Evolutionary conservation across 1,284 basidiomycete species (phyloP).

Genomic region (Rhodotorula sp.): DNA sequence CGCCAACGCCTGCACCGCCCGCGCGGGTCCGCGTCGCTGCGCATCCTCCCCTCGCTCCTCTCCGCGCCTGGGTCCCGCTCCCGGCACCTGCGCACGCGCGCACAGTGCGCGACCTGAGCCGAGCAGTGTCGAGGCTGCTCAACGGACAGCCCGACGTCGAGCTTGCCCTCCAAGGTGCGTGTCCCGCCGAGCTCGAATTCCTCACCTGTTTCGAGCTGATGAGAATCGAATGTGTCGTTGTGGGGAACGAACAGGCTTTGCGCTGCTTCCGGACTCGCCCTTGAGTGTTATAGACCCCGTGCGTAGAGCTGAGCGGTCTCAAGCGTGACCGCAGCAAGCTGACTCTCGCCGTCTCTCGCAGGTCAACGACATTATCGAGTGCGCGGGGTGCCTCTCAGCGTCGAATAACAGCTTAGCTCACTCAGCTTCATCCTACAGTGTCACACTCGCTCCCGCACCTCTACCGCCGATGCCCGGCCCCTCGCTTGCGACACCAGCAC

Average conservation of each 20-base stretch:
- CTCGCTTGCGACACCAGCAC: not conserved
- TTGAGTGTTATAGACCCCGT: slow-evolving; percentile 30
- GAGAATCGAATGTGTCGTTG: too few relatives aligned
- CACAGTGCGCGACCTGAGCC: slow-evolving; percentile 1
- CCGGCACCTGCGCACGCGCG: not conserved
- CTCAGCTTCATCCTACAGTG: slow-evolving; percentile 4
- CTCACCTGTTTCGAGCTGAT: not conserved
- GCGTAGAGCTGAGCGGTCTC: not conserved
- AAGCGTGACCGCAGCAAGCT: not conserved
- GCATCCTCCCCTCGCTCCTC: slow-evolving; percentile 21
- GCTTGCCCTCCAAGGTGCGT: slow-evolving; percentile 28
- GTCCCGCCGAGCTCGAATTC: too few relatives aligned
- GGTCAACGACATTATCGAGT: slow-evolving; percentile 39
- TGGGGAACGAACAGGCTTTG: slow-evolving; percentile 16
- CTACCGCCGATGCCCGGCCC: not conserved
- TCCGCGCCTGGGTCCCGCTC: slow-evolving; percentile 35
- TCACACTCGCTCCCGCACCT: slow-evolving; percentile 2
- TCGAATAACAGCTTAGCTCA: not conserved
- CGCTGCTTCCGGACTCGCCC: slow-evolving; percentile 24
- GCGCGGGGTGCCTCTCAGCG: not conserved
- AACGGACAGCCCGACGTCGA: not conserved
- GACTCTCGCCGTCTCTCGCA: slow-evolving; percentile 1
- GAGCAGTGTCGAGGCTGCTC: not conserved
- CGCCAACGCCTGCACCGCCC: slow-evolving; percentile 19
- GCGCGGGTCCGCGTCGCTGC: slow-evolving; percentile 28